Conservation (phyloP, 2,329 filamentous ascomycete genomes). For the Fonsecaea multimorphosa region DNA sequence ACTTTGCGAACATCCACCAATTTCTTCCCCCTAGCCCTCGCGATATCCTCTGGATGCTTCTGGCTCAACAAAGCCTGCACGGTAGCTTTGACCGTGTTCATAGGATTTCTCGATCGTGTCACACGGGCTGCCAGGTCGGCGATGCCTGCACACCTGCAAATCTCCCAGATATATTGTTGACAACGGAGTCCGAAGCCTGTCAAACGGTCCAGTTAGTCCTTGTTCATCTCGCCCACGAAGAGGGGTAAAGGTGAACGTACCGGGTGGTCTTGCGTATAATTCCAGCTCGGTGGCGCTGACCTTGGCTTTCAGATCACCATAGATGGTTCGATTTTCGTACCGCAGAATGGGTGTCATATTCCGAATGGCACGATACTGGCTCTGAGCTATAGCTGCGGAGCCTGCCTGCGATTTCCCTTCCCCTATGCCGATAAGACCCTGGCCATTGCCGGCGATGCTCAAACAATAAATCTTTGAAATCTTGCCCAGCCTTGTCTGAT, state of each 20-base stretch:
- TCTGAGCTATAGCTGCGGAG: conserved; percentile 71
- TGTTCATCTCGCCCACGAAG: conserved; percentile 9
- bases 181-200: conserved; percentile 92
- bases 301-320: conserved; percentile 81
- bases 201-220: conserved; percentile 9
- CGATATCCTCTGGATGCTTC: conserved; percentile 85
- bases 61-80: conserved; percentile 83
- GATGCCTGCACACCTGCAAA: conserved; percentile 86
- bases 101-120: conserved; percentile 85
- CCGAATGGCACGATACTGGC: conserved; percentile 78
- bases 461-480: conserved; percentile 77
- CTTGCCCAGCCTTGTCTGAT: conserved; percentile 97
- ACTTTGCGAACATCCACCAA: conserved; percentile 95
- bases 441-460: conserved; percentile 82
- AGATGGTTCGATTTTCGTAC: conserved; percentile 93
- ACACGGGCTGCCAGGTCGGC: conserved; percentile 84
- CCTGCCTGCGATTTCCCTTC: conserved; percentile 84
- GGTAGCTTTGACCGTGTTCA: conserved; percentile 96
- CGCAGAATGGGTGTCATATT: conserved; percentile 92
- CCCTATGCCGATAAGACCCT: conserved; percentile 85
- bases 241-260: conserved; percentile 62
- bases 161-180: conserved; percentile 90
- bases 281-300: conserved; percentile 85
- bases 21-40: conserved; percentile 88
- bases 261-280: conserved; percentile 82